Evolutionary conservation across 2,329 filamentous ascomycete species (phyloP), one percentile per base, ranked within the genome.

Genomic region (Epichloe elymi): DNA sequence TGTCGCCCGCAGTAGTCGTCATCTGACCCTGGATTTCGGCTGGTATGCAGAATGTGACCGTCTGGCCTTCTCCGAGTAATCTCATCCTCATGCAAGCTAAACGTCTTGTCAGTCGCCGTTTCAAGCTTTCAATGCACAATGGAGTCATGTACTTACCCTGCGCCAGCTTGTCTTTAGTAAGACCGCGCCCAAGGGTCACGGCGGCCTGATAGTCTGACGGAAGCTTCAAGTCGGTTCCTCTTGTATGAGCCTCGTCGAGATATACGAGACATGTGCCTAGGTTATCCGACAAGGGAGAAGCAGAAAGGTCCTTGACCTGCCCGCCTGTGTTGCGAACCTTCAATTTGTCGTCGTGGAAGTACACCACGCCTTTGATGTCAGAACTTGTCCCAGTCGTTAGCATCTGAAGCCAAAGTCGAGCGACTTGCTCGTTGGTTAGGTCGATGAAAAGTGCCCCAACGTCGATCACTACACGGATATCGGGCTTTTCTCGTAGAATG

Each of bases 361-460:
- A 88, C 0, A 87, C 69, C 0, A 71, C 74, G 0, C 58, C 63
- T 17, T 60, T 44, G 0, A 53, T 52, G 5, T 40, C 19, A 1
- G 38, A 20, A 30, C 26, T 10, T 10, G 8, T 10, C 26, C 26
- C 26, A 30, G 8, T 30, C 26, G 3, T 30, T 3, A 30, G 26
- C 26, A 30, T 30, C 26, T 30, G 3, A 30, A 30, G 26, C 26
- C 26, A 30, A 30, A 30, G 26, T 30, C 26, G 26, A 30, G 26
- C 26, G 26, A 30, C 26, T 30, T 30, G 26, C 26, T 30, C 26
- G 26, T 30, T 30, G 26, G 8, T 30, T 4, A 30, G 26, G 26
- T 30, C 83, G 0, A 88, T 60, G 5, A 88, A 76, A 46, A 82
- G 79, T 0, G 85, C 84, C 0, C 85, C 85, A 0, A 84, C 83